Evolutionary conservation across 805 yeast genomes (phyloP).

Genomic region (Yamadazyma nakazawae): DNA sequence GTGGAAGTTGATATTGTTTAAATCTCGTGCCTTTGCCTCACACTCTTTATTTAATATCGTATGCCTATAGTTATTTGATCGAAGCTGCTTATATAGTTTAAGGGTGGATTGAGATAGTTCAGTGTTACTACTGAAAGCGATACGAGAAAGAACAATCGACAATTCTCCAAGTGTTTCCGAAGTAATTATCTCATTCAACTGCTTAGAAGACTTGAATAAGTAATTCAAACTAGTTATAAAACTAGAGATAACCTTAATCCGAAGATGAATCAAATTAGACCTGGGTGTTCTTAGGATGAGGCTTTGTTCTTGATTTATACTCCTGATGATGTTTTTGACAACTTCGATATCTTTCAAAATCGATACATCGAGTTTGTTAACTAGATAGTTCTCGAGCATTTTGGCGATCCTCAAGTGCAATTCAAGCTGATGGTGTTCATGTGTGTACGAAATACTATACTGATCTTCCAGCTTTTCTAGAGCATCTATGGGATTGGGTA

Average conservation of each 20-base stretch:
- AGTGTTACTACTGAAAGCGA: slow-evolving; percentile 49
- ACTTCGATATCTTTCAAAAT: slow-evolving; percentile 35
- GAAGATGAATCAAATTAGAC: slow-evolving; percentile 30
- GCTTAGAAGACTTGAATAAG: slow-evolving; percentile 31
- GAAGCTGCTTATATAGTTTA: slow-evolving; percentile 32
- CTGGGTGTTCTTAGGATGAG: slow-evolving; percentile 44
- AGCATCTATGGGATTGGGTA: slow-evolving; percentile 26
- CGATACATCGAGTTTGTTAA: slow-evolving; percentile 22
- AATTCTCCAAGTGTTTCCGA: slow-evolving; percentile 45
- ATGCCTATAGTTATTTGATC: slow-evolving; percentile 25
- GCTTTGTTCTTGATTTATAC: slow-evolving; percentile 49
- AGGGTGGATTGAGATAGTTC: slow-evolving; percentile 33
- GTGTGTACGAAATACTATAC: slow-evolving; percentile 16
- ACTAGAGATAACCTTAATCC: slow-evolving; percentile 40
- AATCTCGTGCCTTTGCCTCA: slow-evolving; percentile 37
- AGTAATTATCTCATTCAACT: slow-evolving; percentile 31
- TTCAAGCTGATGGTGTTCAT: slow-evolving; percentile 42
- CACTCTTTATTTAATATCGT: slow-evolving; percentile 46
- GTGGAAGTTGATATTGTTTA: slow-evolving; percentile 26
- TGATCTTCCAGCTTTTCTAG: not conserved
- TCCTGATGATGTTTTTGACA: slow-evolving; percentile 38
- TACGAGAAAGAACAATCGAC: slow-evolving; percentile 48
- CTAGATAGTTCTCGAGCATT: slow-evolving; percentile 46
- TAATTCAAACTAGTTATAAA: slow-evolving; percentile 39
- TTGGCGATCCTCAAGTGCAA: slow-evolving; percentile 46